These are phyloP conservation scores for Russula virescens DNA, from an alignment of 768 basidiomycete genomes.

Conservation along the genomic window DNA sequence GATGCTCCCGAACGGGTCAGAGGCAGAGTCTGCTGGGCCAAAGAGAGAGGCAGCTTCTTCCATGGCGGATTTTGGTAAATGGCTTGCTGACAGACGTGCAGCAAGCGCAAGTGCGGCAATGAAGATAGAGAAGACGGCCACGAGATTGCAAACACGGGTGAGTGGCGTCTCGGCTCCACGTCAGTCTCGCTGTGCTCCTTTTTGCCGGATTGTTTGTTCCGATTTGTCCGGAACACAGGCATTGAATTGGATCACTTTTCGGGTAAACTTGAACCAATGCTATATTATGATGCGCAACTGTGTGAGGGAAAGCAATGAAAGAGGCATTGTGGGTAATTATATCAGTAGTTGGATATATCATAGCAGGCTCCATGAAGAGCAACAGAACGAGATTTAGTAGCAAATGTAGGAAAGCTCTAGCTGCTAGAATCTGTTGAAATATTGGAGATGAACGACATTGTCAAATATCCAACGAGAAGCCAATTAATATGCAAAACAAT, in stretches of 20 bases:
- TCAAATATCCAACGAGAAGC: constrained; percentile 20
- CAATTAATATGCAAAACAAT: constrained; percentile 21
- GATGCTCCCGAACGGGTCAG: constrained; percentile 36
- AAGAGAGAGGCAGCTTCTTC: constrained; percentile 82
- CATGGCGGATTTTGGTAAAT: constrained; percentile 44
- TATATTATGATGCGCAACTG: constrained; percentile 20
- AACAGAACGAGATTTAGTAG: constrained; percentile 3
- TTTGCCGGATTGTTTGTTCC: constrained; percentile 15
- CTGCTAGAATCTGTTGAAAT: constrained; percentile 9
- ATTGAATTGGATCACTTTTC: too few relatives aligned
- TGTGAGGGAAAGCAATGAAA: constrained; percentile 15
- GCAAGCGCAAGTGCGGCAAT: constrained; percentile 17
- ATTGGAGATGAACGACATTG: constrained; percentile 2
- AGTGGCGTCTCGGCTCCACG: constrained; percentile 13
- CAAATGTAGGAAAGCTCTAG: constrained; percentile 12
- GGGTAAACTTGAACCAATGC: constrained; percentile 8
- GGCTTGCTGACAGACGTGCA: constrained; percentile 28
- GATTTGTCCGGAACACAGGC: constrained; percentile 15
- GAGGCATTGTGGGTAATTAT: constrained; percentile 9
- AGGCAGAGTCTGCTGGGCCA: constrained; percentile 52
- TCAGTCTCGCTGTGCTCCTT: background rate
- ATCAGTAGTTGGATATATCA: constrained; percentile 18
- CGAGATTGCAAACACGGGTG: background rate
- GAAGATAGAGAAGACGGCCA: background rate
- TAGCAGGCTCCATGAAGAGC: constrained; percentile 12